Conservation (phyloP, 2,329 filamentous ascomycete species). For the Colletotrichum sp. region DNA sequence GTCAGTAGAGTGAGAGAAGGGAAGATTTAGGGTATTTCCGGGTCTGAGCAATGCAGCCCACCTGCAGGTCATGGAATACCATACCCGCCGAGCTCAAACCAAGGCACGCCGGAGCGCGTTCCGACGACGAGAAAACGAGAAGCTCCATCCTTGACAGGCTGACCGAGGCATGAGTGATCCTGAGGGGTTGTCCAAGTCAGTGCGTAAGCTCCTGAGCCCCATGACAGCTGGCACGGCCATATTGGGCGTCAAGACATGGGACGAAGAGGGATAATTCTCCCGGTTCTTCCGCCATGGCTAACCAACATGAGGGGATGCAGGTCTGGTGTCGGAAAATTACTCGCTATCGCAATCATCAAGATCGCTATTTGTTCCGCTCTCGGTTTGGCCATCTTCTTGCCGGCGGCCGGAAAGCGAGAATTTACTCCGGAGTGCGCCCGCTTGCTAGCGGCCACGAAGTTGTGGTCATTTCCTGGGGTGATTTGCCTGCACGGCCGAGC, state of each 20-base stretch:
- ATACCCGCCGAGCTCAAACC: background rate
- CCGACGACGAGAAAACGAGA: background rate
- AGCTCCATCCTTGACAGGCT: background rate
- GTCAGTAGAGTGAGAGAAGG: fast-evolving
- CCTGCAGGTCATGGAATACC: no score
- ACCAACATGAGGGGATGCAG: background rate
- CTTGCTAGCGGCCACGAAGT: background rate
- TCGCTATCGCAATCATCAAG: background rate
- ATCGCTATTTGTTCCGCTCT: background rate
- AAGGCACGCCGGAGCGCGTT: background rate
- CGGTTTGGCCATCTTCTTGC: background rate
- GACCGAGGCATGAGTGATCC: background rate
- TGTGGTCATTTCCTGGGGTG: fast-evolving
- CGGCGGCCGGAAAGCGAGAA: background rate
- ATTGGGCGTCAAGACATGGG: background rate
- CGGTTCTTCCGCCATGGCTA: background rate
- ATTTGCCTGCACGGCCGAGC: background rate
- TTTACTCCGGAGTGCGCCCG: background rate
- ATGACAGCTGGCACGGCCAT: background rate
- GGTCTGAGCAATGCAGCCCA: no score
- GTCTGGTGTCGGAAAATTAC: fast-evolving
- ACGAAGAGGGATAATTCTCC: background rate
- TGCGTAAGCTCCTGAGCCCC: background rate
- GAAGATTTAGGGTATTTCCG: no score
- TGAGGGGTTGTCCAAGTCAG: background rate